Conservation (phyloP, 2,329 filamentous ascomycete species). For the Beauveria asiatica region DNA sequence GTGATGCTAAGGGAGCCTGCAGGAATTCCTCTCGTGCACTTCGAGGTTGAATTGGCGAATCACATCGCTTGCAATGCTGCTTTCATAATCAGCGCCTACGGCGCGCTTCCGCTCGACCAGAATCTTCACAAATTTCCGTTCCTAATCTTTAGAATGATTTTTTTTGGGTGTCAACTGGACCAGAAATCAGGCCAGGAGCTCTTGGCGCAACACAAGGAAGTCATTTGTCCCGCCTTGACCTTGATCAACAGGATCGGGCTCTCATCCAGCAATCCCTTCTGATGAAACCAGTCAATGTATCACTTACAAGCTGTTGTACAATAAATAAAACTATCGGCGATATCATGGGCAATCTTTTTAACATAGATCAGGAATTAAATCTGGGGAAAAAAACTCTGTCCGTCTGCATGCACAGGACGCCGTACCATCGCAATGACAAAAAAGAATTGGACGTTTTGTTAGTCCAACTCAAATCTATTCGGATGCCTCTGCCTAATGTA, state of each 20-base stretch:
- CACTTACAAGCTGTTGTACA: not conserved
- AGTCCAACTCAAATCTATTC: slow-evolving; percentile 4
- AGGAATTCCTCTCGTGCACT: not conserved
- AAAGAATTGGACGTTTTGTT: not conserved
- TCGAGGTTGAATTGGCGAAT: not conserved
- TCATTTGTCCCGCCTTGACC: not conserved
- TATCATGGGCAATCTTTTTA: too few species aligned
- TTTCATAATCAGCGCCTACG: not conserved
- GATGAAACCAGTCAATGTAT: not conserved
- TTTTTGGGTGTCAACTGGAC: not conserved
- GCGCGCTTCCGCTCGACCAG: not conserved
- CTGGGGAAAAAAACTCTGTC: not conserved
- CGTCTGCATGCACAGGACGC: not conserved
- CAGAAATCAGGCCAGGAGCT: too few species aligned
- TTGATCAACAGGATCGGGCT: not conserved
- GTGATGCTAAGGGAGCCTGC: not conserved
- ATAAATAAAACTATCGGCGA: not conserved
- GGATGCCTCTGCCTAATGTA: slow-evolving; percentile 10
- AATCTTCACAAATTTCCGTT: not conserved
- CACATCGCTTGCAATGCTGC: not conserved
- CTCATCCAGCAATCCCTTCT: not conserved
- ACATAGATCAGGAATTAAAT: too few species aligned
- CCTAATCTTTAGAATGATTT: not conserved
- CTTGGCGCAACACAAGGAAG: too few species aligned
- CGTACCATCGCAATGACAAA: not conserved